Base-by-base conservation (phyloP, 768 basidiomycete genomes). In the Kwoniella sp. region DNA sequence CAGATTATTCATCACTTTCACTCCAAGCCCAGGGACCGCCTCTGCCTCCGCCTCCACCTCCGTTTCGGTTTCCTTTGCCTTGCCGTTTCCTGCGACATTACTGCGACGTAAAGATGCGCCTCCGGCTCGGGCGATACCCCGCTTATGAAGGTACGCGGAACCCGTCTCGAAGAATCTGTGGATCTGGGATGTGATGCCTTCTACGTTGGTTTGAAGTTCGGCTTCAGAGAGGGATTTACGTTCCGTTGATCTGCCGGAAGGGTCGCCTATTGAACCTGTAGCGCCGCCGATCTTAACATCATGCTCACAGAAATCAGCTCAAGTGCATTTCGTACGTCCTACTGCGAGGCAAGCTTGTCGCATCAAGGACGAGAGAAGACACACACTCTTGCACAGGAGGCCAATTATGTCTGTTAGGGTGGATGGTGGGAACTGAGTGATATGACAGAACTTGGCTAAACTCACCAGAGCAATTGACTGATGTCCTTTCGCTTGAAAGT, bases 221-320 rank as follows among this genome's bases (percentile, higher is more conserved):
- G 85, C 80, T 13, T 81, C 79, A 37, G 88, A 84, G 4, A 92
- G 86, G 2, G 87, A 84, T 59, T 87, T 85, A 23, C 96, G 87
- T 81, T 96, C 95, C 0, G 86, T 86, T 4, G 85, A 84, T 37
- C 94, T 86, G 1, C 96, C 95, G 3, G 94, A 95, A 8, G 96
- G 96, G 77, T 99, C 96, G 5, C 96, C 96, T 51, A 99, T 89
- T n/a, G 90, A 87, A 9, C 93, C 96, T 0, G 95, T 98, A 9
- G 93, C 94, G 0, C 93, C 93, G 31, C 96, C 95, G 78, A 97
- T 90, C 95, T 98, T 75, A 1, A 23, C 28, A 55, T n/a, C n/a
- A n/a, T n/a, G n/a, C n/a, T n/a, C 13, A 29, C 26, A 54, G 11
- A 8, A 25, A 22, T 54, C 26, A 13, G 53, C 53, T 51, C 9